These are phyloP conservation scores for Eimeria acervulina DNA, from an alignment of 169 alveolate species.

Conservation along the genomic window DNA sequence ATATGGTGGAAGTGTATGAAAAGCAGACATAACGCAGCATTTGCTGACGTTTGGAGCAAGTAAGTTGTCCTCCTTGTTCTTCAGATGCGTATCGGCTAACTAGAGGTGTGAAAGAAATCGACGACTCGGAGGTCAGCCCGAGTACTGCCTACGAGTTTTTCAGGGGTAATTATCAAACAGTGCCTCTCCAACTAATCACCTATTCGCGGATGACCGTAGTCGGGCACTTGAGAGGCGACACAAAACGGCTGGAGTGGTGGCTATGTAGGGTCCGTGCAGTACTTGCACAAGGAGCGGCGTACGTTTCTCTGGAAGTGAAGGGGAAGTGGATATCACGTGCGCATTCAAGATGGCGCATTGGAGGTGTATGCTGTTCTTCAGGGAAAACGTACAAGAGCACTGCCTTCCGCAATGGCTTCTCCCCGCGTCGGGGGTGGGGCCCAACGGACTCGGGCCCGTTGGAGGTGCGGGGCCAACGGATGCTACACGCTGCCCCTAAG, in stretches of 20 bases:
- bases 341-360: neutral
- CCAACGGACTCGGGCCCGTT: conserved; percentile 26
- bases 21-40: neutral
- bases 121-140: conserved; percentile 69
- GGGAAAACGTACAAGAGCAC: conserved; percentile 77
- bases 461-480: conserved; percentile 67
- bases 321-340: neutral
- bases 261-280: neutral
- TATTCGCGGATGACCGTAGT: neutral
- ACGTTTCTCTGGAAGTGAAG: neutral
- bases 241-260: neutral
- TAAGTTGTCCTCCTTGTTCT: neutral
- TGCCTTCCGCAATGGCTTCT: conserved; percentile 21
- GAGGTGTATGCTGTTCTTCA: neutral
- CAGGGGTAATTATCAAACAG: conserved; percentile 19
- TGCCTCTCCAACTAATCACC: too few relatives aligned
- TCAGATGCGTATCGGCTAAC: conserved; percentile 33
- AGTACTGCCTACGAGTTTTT: conserved; percentile 69
- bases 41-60: neutral
- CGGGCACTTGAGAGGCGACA: neutral
- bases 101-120: conserved; percentile 49
- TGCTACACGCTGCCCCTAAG: conserved; percentile 2
- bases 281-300: neutral
- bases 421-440: conserved; percentile 10
- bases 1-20: neutral